Evolutionary conservation across 495 filamentous ascomycete species (phyloP).

Genomic region (Parathielavia hyrcaniae): DNA sequence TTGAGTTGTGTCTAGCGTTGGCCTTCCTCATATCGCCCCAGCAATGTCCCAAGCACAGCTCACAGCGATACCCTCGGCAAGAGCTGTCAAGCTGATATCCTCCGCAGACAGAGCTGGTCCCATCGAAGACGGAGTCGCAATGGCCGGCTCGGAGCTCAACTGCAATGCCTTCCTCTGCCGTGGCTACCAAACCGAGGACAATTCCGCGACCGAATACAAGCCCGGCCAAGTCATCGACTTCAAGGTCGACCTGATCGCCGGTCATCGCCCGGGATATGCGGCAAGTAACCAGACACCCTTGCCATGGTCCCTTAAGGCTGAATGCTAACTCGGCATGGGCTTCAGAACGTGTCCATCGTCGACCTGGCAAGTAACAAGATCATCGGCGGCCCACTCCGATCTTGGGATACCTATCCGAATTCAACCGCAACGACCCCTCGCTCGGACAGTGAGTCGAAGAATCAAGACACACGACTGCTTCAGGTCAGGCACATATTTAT

Average conservation of each 20-base stretch:
- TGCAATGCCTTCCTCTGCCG: constrained; percentile 4
- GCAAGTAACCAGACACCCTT: too few relatives aligned
- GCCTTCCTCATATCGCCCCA: neutral
- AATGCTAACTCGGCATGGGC: neutral
- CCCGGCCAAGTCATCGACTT: constrained; percentile 4
- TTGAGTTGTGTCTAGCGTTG: neutral
- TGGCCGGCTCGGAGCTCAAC: neutral
- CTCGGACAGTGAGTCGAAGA: neutral
- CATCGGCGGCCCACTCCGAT: neutral
- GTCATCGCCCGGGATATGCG: constrained; percentile 1
- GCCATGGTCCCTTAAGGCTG: neutral
- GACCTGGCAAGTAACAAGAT: neutral
- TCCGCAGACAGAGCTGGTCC: neutral
- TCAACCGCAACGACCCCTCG: neutral
- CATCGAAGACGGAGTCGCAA: neutral
- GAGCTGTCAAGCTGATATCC: neutral
- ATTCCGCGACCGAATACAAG: neutral
- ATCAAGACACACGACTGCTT: neutral
- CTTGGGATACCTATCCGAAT: neutral
- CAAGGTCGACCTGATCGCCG: neutral
- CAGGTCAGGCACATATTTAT: neutral
- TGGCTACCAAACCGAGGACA: constrained; percentile 5
- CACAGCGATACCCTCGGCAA: neutral
- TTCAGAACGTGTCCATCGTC: neutral
- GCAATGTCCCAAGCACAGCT: too few relatives aligned